phyloP scores from a whole-genome alignment of 2,329 filamentous ascomycete species.

The Elsinoe fawcettii region DNA sequence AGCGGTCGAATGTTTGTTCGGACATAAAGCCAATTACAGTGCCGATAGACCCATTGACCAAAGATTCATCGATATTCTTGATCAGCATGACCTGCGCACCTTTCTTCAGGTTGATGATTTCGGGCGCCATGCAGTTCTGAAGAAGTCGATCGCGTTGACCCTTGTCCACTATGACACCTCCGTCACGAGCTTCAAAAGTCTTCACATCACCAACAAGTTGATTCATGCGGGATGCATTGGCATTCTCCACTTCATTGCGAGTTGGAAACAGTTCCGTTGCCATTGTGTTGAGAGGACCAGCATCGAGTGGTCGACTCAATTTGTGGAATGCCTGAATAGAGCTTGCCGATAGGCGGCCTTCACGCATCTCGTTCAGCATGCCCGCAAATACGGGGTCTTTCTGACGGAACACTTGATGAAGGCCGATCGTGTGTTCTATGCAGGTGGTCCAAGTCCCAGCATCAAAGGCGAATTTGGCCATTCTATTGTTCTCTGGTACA shows the following conservation, averaged over 20 bases:
- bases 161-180: constrained; percentile 59
- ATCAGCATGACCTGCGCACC: constrained; percentile 99
- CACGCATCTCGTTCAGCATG: constrained; percentile 97
- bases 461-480: constrained; percentile 86
- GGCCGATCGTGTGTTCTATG: constrained; percentile 89
- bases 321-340: constrained; percentile 71
- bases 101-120: constrained; percentile 70
- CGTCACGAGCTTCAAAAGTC: constrained; percentile 66
- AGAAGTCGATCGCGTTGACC: constrained; percentile 68
- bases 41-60: constrained; percentile 91
- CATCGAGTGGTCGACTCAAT: constrained; percentile 57
- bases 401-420: constrained; percentile 95
- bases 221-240: constrained; percentile 68
- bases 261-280: constrained; percentile 94
- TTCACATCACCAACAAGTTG: constrained; percentile 61
- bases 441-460: constrained; percentile 85
- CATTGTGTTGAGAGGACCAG: constrained; percentile 1
- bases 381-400: constrained; percentile 80
- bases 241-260: constrained; percentile 76
- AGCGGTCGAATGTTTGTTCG: constrained; percentile 53
- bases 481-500: constrained; percentile 68
- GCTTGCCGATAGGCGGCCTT: constrained; percentile 69
- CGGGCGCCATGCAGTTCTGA: constrained; percentile 87
- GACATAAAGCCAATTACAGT: constrained; percentile 77
- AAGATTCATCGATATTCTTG: constrained; percentile 90